Conservation (phyloP, 1,139 yeast genomes). For the Sugiyamaella grinbergsii region DNA sequence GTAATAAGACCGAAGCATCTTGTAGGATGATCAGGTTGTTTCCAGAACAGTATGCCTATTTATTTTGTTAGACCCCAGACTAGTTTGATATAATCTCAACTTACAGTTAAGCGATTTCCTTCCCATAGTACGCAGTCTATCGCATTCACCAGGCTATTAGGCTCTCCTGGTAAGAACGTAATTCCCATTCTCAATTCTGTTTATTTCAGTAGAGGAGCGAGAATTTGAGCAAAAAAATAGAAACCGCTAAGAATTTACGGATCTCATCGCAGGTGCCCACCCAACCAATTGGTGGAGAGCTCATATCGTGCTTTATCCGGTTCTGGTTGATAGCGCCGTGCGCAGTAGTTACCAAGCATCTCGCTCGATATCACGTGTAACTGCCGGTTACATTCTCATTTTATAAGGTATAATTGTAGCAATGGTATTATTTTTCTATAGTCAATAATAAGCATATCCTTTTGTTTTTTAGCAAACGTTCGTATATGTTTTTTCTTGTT, state of each 20-base stretch:
- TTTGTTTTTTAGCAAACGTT: too few relatives aligned
- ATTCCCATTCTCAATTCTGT: slow-evolving; percentile 33
- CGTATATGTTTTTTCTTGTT: too few relatives aligned
- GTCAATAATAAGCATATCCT: too few relatives aligned
- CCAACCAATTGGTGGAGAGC: neutral
- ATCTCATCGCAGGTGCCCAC: slow-evolving; percentile 4
- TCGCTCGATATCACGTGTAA: neutral
- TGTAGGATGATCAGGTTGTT: slow-evolving; percentile 73
- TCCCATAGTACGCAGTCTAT: slow-evolving; percentile 71
- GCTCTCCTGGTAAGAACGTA: slow-evolving; percentile 82
- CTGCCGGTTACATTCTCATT: neutral
- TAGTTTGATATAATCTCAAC: too few relatives aligned
- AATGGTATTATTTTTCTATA: too few relatives aligned
- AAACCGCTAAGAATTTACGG: neutral
- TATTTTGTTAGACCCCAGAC: slow-evolving; percentile 5
- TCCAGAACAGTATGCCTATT: slow-evolving; percentile 76
- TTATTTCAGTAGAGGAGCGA: neutral
- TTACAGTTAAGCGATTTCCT: slow-evolving; percentile 56
- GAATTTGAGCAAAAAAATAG: neutral
- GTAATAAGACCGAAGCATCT: slow-evolving; percentile 57
- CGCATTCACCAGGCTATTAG: slow-evolving; percentile 58
- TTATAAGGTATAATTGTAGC: too few relatives aligned
- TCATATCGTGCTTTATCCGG: neutral
- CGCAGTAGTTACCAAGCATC: neutral
- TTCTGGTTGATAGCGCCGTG: slow-evolving; percentile 3